phyloP scores from a whole-genome alignment of 208 protist species.

The Sergeia podlipaevii region DNA sequence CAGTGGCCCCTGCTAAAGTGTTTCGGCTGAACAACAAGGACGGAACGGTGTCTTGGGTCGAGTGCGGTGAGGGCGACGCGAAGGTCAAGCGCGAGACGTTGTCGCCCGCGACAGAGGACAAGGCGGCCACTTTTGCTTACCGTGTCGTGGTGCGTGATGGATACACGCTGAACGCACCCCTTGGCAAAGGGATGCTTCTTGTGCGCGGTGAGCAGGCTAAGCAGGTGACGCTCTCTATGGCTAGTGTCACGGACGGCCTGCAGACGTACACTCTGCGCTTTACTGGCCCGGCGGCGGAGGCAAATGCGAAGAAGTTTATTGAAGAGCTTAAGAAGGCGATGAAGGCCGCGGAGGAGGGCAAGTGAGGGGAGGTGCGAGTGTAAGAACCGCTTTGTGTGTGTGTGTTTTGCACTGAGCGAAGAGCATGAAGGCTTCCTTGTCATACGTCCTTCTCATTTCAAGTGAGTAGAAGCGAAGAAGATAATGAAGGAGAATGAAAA shows the following conservation, averaged over 20 bases:
- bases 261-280: conserved; percentile 71
- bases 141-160: conserved; percentile 80
- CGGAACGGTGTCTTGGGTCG: conserved; percentile 43
- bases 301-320: conserved; percentile 45
- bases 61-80: conserved; percentile 66
- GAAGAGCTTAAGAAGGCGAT: conserved; percentile 26
- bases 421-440: too few relatives aligned
- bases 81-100: conserved; percentile 44
- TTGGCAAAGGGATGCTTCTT: conserved; percentile 40
- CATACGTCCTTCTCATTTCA: too few relatives aligned
- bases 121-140: conserved; percentile 25
- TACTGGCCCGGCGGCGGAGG: conserved; percentile 41
- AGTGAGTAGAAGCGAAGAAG: too few relatives aligned
- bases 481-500: too few relatives aligned
- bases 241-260: conserved; percentile 17
- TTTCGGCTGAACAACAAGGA: conserved; percentile 58
- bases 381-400: too few relatives aligned
- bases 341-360: conserved; percentile 11
- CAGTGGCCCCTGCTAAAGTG: conserved; percentile 45
- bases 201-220: conserved; percentile 43
- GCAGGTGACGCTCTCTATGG: conserved; percentile 50
- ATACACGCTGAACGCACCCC: conserved; percentile 62
- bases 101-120: conserved; percentile 7
- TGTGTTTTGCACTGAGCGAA: not conserved
- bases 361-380: too few relatives aligned